These are phyloP conservation scores for Penicillium psychrosexuale DNA, from an alignment of 2,329 filamentous ascomycete species.

Conservation along the genomic window DNA sequence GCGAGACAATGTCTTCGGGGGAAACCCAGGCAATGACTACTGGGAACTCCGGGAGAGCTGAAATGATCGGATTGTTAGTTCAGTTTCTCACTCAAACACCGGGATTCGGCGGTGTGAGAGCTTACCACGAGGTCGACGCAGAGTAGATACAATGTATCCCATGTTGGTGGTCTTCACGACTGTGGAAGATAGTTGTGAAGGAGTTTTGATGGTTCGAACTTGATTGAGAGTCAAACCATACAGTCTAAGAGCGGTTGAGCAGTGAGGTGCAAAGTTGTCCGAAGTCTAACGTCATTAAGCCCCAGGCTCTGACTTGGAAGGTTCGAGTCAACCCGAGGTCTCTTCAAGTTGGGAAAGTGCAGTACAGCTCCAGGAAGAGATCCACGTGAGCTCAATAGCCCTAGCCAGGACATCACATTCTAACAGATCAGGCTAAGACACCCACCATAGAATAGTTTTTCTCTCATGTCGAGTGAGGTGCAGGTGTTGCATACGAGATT, in stretches of 20 bases:
- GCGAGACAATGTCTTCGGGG: neutral
- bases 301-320: neutral
- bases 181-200: neutral
- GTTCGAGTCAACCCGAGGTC: too few relatives aligned
- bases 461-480: neutral
- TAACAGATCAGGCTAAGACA: neutral
- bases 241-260: neutral
- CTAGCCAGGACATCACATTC: neutral
- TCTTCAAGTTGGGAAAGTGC: neutral
- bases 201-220: neutral
- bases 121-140: neutral
- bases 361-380: neutral
- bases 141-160: neutral
- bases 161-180: neutral
- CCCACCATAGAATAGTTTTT: too few relatives aligned
- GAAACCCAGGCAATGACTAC: neutral
- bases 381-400: neutral
- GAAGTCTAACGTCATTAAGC: neutral
- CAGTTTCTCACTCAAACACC: neutral
- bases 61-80: neutral
- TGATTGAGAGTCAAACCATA: neutral
- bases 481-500: neutral
- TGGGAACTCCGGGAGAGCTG: neutral
- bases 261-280: neutral
- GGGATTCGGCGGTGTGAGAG: neutral